Evolutionary conservation across 768 basidiomycete genomes (phyloP).

Genomic region (Candolleomyces aberdarensis): DNA sequence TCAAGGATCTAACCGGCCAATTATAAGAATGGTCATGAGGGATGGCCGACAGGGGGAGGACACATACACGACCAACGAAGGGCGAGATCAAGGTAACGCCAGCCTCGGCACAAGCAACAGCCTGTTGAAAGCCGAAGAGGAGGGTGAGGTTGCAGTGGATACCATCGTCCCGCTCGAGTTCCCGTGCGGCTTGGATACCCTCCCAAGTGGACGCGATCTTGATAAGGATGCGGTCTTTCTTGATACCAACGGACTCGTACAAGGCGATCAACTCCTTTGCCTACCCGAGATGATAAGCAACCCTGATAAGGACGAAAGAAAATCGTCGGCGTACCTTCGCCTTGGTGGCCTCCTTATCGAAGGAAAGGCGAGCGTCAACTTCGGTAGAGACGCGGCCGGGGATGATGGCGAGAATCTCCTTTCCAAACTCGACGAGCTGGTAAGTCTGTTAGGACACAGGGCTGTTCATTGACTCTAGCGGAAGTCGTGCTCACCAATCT

Average conservation of each 20-base stretch:
- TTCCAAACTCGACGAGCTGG: slow-evolving; percentile 96
- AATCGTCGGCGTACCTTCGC: slow-evolving; percentile 54
- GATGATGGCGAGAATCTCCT: slow-evolving; percentile 91
- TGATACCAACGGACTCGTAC: slow-evolving; percentile 91
- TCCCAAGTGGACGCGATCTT: slow-evolving; percentile 99
- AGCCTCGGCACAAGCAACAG: slow-evolving; percentile 98
- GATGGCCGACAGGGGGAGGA: slow-evolving; percentile 10
- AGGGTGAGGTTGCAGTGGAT: slow-evolving; percentile 99
- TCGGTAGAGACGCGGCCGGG: slow-evolving; percentile 99
- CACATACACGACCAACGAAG: slow-evolving; percentile 92
- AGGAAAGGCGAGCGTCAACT: slow-evolving; percentile 96
- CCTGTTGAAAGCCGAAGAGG: slow-evolving; percentile 97
- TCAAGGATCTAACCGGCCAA: slow-evolving; percentile 75
- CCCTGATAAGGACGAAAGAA: not conserved
- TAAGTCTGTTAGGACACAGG: not conserved
- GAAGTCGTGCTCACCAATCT: slow-evolving; percentile 64
- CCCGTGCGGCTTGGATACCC: slow-evolving; percentile 97
- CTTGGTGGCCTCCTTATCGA: slow-evolving; percentile 91
- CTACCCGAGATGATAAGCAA: slow-evolving; percentile 26
- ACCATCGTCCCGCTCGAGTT: slow-evolving; percentile 86
- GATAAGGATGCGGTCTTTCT: slow-evolving; percentile 93
- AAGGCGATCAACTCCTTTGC: slow-evolving; percentile 88
- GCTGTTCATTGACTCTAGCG: not conserved
- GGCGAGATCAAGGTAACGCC: slow-evolving; percentile 98
- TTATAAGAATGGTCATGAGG: slow-evolving; percentile 3